Conservation (phyloP, 2,329 filamentous ascomycete species). For the Curvularia hawaiiensis region DNA sequence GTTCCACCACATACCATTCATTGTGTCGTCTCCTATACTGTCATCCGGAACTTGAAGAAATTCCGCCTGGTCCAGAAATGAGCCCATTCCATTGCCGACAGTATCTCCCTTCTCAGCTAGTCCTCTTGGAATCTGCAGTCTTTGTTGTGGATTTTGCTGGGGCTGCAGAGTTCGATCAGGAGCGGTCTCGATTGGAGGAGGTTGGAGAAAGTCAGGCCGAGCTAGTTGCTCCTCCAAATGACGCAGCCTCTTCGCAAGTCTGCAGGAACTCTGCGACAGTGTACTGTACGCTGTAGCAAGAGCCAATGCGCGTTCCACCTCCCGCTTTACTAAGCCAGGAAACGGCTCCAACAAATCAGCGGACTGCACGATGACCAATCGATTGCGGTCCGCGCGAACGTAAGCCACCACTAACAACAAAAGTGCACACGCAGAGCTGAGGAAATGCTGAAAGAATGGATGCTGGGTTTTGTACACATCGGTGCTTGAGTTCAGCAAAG, state of each 20-base stretch:
- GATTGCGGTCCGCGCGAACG: neutral
- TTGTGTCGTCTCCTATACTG: neutral
- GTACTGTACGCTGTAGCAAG: conserved; percentile 1
- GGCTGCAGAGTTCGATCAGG: neutral
- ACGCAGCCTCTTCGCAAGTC: conserved; percentile 1
- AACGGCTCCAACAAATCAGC: neutral
- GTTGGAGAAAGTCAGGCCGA: conserved; percentile 1
- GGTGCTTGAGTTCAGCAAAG: neutral
- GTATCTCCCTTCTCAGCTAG: neutral
- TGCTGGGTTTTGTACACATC: neutral
- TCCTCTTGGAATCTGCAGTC: neutral
- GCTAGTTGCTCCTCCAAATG: conserved; percentile 1
- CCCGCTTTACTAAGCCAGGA: neutral
- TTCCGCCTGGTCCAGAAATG: neutral
- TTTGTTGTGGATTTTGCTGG: neutral
- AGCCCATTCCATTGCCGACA: neutral
- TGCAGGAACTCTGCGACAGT: neutral
- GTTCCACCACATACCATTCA: conserved; percentile 2
- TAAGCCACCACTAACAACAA: conserved; percentile 1
- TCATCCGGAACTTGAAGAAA: neutral
- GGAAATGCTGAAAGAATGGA: conserved; percentile 1
- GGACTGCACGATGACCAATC: neutral
- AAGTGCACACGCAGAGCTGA: conserved; percentile 2
- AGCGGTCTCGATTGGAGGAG: neutral
- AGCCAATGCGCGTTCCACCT: conserved; percentile 1